Evolutionary conservation across 805 yeast genomes (phyloP).

Genomic region (Pichia ethanolica): DNA sequence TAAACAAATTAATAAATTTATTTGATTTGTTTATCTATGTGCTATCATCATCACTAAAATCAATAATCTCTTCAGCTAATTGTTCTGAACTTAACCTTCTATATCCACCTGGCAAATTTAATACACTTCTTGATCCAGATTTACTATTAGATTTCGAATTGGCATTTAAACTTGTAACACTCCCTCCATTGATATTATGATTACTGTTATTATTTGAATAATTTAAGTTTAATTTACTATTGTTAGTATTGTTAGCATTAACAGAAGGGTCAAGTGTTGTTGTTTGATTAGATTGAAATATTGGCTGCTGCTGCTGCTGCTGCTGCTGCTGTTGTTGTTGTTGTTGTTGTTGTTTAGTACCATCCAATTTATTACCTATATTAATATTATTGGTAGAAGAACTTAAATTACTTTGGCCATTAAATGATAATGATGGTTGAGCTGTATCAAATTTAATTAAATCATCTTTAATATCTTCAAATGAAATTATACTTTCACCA

Average conservation of each 20-base stretch:
- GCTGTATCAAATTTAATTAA: conserved; percentile 1
- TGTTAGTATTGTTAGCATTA: too few species aligned
- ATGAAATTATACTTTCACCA: conserved; percentile 6
- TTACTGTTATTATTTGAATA: too few species aligned
- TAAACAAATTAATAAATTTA: not conserved
- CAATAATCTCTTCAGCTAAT: conserved; percentile 18
- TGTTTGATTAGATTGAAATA: not conserved
- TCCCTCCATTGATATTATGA: not conserved
- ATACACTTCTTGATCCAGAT: not conserved
- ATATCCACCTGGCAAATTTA: not conserved
- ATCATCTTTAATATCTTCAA: conserved; percentile 8
- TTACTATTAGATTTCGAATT: too few species aligned
- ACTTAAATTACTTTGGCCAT: not conserved
- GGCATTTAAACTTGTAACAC: not conserved
- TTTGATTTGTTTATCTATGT: not conserved
- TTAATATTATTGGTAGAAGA: too few species aligned
- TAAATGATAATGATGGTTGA: not conserved
- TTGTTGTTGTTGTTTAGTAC: too few species aligned
- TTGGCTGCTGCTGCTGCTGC: not conserved
- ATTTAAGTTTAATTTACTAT: too few species aligned
- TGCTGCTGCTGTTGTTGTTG: too few species aligned
- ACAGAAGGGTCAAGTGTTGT: too few species aligned
- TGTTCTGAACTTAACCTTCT: conserved; percentile 17
- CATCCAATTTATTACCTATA: too few species aligned
- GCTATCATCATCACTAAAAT: conserved; percentile 18